Conservation (phyloP, 2,329 filamentous ascomycete genomes). For the Aspergillus novoparasiticus region DNA sequence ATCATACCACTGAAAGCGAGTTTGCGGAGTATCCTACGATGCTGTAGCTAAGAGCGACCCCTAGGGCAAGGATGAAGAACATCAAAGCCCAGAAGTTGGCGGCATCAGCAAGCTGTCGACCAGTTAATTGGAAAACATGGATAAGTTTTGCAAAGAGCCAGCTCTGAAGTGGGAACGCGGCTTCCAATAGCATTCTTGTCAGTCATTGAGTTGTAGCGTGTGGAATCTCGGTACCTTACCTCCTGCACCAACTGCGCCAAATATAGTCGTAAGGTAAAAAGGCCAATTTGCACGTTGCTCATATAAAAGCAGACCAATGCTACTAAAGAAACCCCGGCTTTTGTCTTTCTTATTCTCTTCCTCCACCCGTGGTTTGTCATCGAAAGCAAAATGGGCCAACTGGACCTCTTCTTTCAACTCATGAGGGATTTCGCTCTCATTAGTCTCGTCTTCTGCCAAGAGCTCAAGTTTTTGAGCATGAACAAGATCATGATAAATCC, state of each 20-base stretch:
- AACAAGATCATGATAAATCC: conserved; percentile 70
- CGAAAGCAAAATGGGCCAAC: background rate
- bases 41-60: conserved; percentile 48
- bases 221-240: conserved; percentile 24
- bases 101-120: conserved; percentile 39
- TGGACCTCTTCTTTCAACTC: conserved; percentile 8
- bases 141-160: conserved; percentile 54
- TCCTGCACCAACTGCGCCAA: conserved; percentile 32
- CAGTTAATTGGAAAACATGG: conserved; percentile 49
- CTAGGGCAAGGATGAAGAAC: conserved; percentile 58
- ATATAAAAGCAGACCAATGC: conserved; percentile 31
- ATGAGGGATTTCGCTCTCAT: conserved; percentile 4
- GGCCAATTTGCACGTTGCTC: conserved; percentile 36
- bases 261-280: conserved; percentile 29
- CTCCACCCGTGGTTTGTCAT: background rate
- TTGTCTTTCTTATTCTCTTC: conserved; percentile 1
- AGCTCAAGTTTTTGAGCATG: conserved; percentile 42
- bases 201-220: background rate
- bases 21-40: conserved; percentile 50
- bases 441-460: conserved; percentile 9
- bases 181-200: conserved; percentile 10
- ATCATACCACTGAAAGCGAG: conserved; percentile 47
- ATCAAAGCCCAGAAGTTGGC: conserved; percentile 58
- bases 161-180: conserved; percentile 39
- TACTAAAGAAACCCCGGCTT: conserved; percentile 21